These are phyloP conservation scores for Volutella citrinella DNA, from an alignment of 2,329 filamentous ascomycete genomes.

Conservation along the genomic window DNA sequence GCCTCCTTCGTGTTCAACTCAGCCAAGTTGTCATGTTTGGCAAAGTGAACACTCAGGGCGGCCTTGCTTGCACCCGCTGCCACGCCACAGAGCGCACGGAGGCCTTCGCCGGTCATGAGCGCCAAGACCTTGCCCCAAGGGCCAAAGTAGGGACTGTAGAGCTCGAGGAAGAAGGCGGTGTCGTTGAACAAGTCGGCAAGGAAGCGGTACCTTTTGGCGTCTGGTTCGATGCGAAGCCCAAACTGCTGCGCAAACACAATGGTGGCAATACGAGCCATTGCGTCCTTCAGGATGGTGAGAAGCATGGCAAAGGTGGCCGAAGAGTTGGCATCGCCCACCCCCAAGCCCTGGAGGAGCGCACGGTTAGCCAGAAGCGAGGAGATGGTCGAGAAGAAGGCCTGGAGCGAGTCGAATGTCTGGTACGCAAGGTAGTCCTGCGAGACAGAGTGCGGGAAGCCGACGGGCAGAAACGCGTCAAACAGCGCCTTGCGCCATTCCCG, in stretches of 20 bases:
- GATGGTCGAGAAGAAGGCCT: constrained; percentile 82
- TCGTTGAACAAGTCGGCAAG: constrained; percentile 89
- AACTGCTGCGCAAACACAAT: constrained; percentile 83
- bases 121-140: constrained; percentile 46
- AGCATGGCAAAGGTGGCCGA: constrained; percentile 79
- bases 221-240: constrained; percentile 79
- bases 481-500: constrained; percentile 42
- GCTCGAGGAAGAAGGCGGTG: constrained; percentile 79
- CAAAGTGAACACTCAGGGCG: constrained; percentile 88
- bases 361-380: constrained; percentile 76
- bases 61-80: constrained; percentile 89
- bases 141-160: constrained; percentile 72
- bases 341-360: constrained; percentile 76
- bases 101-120: constrained; percentile 48
- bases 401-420: constrained; percentile 69
- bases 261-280: constrained; percentile 76
- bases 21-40: constrained; percentile 78
- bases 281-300: constrained; percentile 79
- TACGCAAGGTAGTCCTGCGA: constrained; percentile 80
- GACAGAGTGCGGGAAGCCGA: constrained; percentile 85
- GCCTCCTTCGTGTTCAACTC: constrained; percentile 95
- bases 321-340: constrained; percentile 76
- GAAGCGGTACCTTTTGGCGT: constrained; percentile 87
- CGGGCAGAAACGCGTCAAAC: constrained; percentile 73
- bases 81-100: constrained; percentile 75